Evolutionary conservation across 1,284 basidiomycete genomes (phyloP).

Genomic region (Pseudozyma sp.): DNA sequence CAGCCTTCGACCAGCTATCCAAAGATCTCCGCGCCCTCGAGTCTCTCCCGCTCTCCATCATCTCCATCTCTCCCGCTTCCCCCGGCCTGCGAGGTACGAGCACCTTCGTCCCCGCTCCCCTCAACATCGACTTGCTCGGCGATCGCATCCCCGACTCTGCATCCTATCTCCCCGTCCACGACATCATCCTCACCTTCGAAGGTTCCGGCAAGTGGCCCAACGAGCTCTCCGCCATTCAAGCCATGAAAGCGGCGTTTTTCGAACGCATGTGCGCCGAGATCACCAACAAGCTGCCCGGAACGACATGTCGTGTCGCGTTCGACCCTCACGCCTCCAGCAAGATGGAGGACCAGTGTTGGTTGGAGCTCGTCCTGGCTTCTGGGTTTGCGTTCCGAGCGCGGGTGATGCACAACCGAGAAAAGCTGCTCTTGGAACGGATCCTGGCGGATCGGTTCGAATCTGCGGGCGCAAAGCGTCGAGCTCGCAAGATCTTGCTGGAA

Average conservation of each 20-base stretch:
- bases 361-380: constrained; percentile 83
- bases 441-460: constrained; percentile 69
- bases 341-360: constrained; percentile 76
- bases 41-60: constrained; percentile 81
- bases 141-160: constrained; percentile 64
- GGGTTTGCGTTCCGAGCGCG: constrained; percentile 88
- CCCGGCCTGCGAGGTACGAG: constrained; percentile 82
- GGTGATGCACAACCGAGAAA: constrained; percentile 90
- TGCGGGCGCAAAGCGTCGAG: constrained; percentile 71
- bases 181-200: constrained; percentile 74
- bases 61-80: constrained; percentile 78
- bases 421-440: constrained; percentile 80
- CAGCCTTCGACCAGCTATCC: constrained; percentile 84
- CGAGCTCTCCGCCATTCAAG: constrained; percentile 90
- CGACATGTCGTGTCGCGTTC: constrained; percentile 70
- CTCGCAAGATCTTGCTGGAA: constrained; percentile 76
- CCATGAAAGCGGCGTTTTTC: constrained; percentile 88
- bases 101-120: constrained; percentile 78
- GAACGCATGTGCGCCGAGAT: constrained; percentile 61
- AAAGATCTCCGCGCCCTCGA: constrained; percentile 81
- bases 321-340: constrained; percentile 71
- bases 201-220: constrained; percentile 94
- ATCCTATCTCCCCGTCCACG: constrained; percentile 70
- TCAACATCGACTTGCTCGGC: constrained; percentile 61
- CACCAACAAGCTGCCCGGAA: constrained; percentile 61